Evolutionary conservation across 352 stramenopile species (phyloP).

Genomic region (Blastocystis sp.): DNA sequence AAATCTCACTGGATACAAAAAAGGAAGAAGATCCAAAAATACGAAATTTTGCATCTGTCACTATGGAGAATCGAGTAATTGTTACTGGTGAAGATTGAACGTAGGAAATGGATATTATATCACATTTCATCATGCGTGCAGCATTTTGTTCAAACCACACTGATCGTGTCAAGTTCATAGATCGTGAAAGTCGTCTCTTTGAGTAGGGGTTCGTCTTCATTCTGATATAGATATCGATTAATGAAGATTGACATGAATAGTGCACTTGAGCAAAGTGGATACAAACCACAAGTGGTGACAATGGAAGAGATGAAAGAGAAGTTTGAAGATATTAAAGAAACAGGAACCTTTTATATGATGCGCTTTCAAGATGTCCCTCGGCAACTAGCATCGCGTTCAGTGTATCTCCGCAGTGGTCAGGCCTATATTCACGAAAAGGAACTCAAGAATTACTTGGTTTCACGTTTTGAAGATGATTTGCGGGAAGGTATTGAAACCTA

Average conservation of each 20-base stretch:
- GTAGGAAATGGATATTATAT: constrained; percentile 47
- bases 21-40: background rate
- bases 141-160: constrained; percentile 21
- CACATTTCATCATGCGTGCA: constrained; percentile 51
- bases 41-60: background rate
- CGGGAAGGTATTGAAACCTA: background rate
- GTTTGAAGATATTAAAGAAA: background rate
- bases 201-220: background rate
- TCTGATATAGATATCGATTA: constrained; percentile 29
- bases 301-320: background rate
- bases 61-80: background rate
- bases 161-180: constrained; percentile 7
- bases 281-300: background rate
- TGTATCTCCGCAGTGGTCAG: background rate
- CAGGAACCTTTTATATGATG: background rate
- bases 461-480: constrained; percentile 30
- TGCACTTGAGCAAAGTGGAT: background rate
- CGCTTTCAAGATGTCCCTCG: background rate
- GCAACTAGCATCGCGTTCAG: background rate
- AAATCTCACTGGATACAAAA: background rate
- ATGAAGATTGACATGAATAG: background rate
- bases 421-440: background rate
- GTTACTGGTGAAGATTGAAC: background rate
- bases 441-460: background rate
- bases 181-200: constrained; percentile 26